Conservation (phyloP, 352 stramenopile genomes). For the Pythium guiyangense region DNA sequence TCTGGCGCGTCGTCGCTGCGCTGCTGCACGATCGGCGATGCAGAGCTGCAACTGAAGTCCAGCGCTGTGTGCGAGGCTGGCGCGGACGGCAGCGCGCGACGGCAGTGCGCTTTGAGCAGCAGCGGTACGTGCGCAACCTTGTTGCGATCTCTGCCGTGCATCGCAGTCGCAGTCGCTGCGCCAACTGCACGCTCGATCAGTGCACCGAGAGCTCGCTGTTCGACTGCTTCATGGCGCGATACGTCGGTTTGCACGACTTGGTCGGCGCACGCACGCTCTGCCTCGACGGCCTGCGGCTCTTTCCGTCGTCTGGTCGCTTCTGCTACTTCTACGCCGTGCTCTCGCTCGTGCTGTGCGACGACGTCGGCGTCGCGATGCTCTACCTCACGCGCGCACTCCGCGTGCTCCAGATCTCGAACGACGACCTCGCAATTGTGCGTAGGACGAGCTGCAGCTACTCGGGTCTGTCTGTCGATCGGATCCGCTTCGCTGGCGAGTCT, state of each 20-base stretch:
- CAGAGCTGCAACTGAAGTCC: conserved; percentile 25
- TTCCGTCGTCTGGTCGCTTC: conserved; percentile 32
- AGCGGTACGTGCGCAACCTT: conserved; percentile 27
- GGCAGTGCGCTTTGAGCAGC: conserved; percentile 33
- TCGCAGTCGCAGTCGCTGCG: conserved; percentile 16
- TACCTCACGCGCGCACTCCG: conserved; percentile 22
- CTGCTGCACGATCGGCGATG: conserved; percentile 25
- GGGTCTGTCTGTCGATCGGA: not conserved
- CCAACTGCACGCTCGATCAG: conserved; percentile 18
- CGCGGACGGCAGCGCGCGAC: conserved; percentile 22
- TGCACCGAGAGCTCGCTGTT: conserved; percentile 42
- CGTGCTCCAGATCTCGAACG: conserved; percentile 17
- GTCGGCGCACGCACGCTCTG: conserved; percentile 26
- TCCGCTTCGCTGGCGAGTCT: not conserved
- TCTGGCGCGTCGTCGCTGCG: conserved; percentile 39
- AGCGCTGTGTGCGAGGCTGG: conserved; percentile 36
- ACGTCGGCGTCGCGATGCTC: conserved; percentile 29
- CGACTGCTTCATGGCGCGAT: conserved; percentile 44
- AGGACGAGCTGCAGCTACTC: conserved; percentile 14
- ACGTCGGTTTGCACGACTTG: conserved; percentile 44
- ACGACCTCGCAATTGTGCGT: conserved; percentile 32
- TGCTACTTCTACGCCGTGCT: conserved; percentile 37
- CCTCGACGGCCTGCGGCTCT: conserved; percentile 31
- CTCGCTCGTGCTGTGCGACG: conserved; percentile 36
- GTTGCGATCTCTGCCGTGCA: conserved; percentile 18